phyloP scores from a whole-genome alignment of 768 basidiomycete species.

The Trametes punicea region DNA sequence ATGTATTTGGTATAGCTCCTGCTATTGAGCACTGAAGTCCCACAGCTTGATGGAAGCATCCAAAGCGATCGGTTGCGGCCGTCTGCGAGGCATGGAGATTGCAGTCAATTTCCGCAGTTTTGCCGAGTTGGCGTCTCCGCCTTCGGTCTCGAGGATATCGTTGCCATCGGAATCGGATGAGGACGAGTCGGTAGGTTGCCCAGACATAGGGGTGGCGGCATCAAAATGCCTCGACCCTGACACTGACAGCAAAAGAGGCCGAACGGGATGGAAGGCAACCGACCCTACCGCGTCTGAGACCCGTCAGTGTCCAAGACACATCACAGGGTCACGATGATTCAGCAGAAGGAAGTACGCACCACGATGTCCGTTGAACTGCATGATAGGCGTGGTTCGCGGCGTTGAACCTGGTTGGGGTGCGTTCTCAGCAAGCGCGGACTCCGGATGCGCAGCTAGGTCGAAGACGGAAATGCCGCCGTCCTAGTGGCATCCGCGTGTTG shows the following conservation, averaged over 20 bases:
- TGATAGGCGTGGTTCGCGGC: constrained; percentile 10
- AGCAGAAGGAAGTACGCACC: constrained; percentile 8
- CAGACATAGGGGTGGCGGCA: not conserved
- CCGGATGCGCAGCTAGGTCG: constrained; percentile 36
- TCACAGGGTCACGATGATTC: constrained; percentile 1
- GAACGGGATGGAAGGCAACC: constrained; percentile 67
- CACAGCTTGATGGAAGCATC: constrained; percentile 20
- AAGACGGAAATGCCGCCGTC: constrained; percentile 59
- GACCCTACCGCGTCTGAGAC: constrained; percentile 68
- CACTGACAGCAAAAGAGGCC: constrained; percentile 54
- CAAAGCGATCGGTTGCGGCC: constrained; percentile 11
- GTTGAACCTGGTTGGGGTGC: constrained; percentile 5
- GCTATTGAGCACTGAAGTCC: constrained; percentile 1
- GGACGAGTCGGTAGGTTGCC: constrained; percentile 3
- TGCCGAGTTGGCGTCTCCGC: not conserved
- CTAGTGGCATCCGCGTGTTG: constrained; percentile 34
- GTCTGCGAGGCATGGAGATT: constrained; percentile 5
- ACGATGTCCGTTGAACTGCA: constrained; percentile 15
- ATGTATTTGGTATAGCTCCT: not conserved
- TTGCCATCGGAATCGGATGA: constrained; percentile 9
- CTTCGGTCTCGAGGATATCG: not conserved
- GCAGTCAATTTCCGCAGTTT: not conserved
- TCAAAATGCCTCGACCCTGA: constrained; percentile 80
- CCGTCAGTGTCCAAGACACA: not conserved
- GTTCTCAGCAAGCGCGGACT: constrained; percentile 3